Percentiles rank a stretch among this genome's conserved stretches.
Evolutionary conservation across 2,329 filamentous ascomycete species (phyloP).

Genomic region (Diaporthe longicolla): DNA sequence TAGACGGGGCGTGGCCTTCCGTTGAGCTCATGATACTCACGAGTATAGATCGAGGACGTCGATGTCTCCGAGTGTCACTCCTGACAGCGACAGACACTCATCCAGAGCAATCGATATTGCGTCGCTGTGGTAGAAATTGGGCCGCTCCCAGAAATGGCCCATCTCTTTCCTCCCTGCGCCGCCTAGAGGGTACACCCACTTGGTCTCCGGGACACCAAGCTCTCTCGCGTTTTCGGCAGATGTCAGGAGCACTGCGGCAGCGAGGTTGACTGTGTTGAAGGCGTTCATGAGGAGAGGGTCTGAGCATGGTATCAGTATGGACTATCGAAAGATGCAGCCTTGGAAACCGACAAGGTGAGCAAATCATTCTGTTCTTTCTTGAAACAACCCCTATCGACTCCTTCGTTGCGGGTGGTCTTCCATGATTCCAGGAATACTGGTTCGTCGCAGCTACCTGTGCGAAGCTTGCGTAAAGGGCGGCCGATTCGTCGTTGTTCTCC

Average conservation of each 20-base stretch:
- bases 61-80: conserved; percentile 64
- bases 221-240: conserved; percentile 66
- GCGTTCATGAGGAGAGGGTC: conserved; percentile 80
- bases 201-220: conserved; percentile 66
- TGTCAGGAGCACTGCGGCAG: conserved; percentile 72
- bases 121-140: conserved; percentile 70
- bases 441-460: conserved; percentile 68
- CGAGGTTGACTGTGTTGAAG: conserved; percentile 77
- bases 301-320: conserved; percentile 47
- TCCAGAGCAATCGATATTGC: conserved; percentile 72
- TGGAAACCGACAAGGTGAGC: conserved; percentile 70
- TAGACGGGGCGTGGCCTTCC: neutral
- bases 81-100: conserved; percentile 63
- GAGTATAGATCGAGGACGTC: conserved; percentile 77
- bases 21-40: conserved; percentile 50
- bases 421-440: conserved; percentile 70
- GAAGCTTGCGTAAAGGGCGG: conserved; percentile 72
- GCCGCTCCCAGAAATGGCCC: conserved; percentile 73
- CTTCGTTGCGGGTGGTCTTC: conserved; percentile 59
- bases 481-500: conserved; percentile 72
- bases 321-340: neutral
- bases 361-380: conserved; percentile 76
- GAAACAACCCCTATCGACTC: conserved; percentile 67
- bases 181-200: conserved; percentile 75
- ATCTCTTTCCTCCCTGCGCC: conserved; percentile 74